Evolutionary conservation across 208 protist species (phyloP), one percentile per base, ranked within the genome.

Genomic region (Leishmania tarentolae): DNA sequence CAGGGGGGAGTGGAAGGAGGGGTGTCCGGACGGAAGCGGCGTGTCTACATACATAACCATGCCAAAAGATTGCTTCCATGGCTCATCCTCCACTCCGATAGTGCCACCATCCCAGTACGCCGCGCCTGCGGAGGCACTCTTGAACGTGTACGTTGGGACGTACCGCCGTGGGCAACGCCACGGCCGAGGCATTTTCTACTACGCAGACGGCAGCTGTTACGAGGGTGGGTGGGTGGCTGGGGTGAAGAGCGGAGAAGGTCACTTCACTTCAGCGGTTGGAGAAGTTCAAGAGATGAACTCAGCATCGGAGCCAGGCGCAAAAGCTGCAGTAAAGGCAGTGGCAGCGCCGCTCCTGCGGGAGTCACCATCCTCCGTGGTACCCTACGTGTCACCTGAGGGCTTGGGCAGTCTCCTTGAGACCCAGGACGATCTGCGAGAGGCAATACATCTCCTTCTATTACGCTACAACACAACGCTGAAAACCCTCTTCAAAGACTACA

Each of bases 151-250:
- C 78, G 78, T 86, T 28, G 95, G 95, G 21, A 52, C 82, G 21
- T 94, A 90, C 76, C 73, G 50, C 46, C 28, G 87, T 2, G 95
- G 95, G 1, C 79, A 83, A 72, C 87, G 95, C 24, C 80, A 98
- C 71, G 95, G 97, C 6, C 71, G 66, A 40, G 95, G 94, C 42
- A 78, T 80, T 21, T 98, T 96, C 81, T 94, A 90, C 84, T 98
- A 97, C 86, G 93, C 93, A 2, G 93, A 98, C 82, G 95, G 96
- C 61, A 93, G 91, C 81, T 88, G 78, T 61, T 98, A 98, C 76
- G 87, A 96, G 40, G 96, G 96, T 0, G 81, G 87, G 75, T 98
- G 96, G 93, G 42, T 71, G n/a, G 74, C 79, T 42, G 92, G 88
- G 44, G 82, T 86, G 59, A 94, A 95, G 74, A 63, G 86, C 50